Evolutionary conservation across 2,329 filamentous ascomycete genomes (phyloP).

Genomic region (Fusarium scirpi): DNA sequence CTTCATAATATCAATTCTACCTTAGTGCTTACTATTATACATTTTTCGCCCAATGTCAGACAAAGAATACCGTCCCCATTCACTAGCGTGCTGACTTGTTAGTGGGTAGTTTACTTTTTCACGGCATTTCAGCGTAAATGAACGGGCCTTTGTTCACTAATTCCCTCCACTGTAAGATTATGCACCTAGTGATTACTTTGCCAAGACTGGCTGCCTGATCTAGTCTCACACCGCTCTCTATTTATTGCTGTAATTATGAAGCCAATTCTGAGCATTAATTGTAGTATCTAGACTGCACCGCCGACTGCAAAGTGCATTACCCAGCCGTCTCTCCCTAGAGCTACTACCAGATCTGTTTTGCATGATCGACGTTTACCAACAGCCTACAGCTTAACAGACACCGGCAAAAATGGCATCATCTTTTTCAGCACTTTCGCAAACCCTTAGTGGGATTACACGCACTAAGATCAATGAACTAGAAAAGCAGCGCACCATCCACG

Average conservation of each 20-base stretch:
- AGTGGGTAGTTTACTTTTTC: not conserved
- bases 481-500: not conserved
- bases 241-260: not conserved
- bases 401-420: not conserved
- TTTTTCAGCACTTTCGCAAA: not conserved
- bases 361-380: not conserved
- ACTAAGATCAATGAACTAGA: not conserved
- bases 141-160: not conserved
- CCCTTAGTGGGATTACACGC: not conserved
- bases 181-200: not conserved
- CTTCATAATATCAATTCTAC: not conserved
- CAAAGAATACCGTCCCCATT: not conserved
- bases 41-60: not conserved
- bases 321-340: fast-evolving
- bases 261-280: not conserved
- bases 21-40: not conserved
- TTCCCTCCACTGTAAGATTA: not conserved
- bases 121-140: not conserved
- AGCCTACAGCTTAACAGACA: fast-evolving
- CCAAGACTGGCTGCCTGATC: not conserved
- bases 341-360: not conserved
- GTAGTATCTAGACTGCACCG: fast-evolving
- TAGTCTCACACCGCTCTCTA: not conserved
- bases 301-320: fast-evolving
- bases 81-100: not conserved